A percentile compares a stretch with the other conserved stretches of the same genome.
phyloP scores from a whole-genome alignment of 331 rosid genomes.

The Prunus yedoensis region DNA sequence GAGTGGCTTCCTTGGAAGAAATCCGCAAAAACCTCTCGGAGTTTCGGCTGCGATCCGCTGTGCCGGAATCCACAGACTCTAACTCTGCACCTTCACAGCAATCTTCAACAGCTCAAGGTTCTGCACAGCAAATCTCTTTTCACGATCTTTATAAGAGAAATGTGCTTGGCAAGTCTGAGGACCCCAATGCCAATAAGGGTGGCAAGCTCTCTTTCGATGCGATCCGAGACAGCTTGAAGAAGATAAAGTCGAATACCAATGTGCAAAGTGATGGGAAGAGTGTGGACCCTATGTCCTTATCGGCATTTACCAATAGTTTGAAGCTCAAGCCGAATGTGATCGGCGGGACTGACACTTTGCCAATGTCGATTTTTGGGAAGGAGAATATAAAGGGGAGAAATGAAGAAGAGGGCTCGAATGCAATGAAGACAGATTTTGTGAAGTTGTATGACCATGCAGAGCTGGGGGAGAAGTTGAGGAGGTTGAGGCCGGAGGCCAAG shows the following conservation, averaged over 20 bases:
- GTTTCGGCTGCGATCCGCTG: conserved; percentile 29
- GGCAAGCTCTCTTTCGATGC: neutral
- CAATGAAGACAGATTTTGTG: conserved; percentile 28
- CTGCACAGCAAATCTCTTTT: conserved; percentile 31
- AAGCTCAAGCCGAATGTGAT: conserved; percentile 13
- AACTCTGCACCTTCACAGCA: neutral
- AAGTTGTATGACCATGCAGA: conserved; percentile 32
- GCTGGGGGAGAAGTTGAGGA: conserved; percentile 61
- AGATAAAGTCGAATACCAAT: neutral
- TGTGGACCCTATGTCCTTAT: conserved; percentile 2
- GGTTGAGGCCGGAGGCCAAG: conserved; percentile 51
- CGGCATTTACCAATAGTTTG: conserved; percentile 17
- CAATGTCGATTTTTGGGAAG: conserved; percentile 34
- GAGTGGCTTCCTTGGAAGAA: conserved; percentile 25
- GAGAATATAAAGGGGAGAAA: conserved; percentile 31
- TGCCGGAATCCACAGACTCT: conserved; percentile 9
- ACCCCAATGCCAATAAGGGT: neutral
- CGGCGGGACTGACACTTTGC: conserved; percentile 31
- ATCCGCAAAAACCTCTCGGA: conserved; percentile 37
- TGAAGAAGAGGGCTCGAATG: neutral
- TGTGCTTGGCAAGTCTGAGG: neutral
- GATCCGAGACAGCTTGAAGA: conserved; percentile 35
- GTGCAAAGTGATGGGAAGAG: conserved; percentile 17
- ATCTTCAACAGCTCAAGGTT: conserved; percentile 1
- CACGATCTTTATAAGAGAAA: conserved; percentile 30